Evolutionary conservation across 2,329 filamentous ascomycete species (phyloP).

Genomic region (Whalleya microplaca): DNA sequence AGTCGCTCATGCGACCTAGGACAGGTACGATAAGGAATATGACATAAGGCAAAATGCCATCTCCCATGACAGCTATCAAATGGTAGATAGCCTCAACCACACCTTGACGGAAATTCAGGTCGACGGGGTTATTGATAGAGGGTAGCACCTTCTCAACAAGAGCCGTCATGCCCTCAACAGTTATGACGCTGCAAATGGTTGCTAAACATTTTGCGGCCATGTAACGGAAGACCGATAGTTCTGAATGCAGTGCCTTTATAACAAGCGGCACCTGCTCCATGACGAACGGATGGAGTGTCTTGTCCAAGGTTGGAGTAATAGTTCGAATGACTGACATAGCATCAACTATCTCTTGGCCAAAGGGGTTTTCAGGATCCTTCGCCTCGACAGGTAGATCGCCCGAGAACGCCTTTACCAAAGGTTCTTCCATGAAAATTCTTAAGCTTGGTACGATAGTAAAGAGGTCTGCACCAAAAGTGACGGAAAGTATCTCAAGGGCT

Average conservation of each 20-base stretch:
- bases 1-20: conserved; percentile 96
- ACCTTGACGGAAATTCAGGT: conserved; percentile 87
- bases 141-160: conserved; percentile 92
- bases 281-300: conserved; percentile 76
- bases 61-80: conserved; percentile 97
- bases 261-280: conserved; percentile 83
- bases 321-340: conserved; percentile 91
- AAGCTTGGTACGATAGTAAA: conserved; percentile 86
- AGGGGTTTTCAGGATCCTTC: conserved; percentile 70
- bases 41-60: conserved; percentile 92
- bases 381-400: conserved; percentile 74
- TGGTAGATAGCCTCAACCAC: conserved; percentile 96
- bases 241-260: conserved; percentile 84
- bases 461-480: conserved; percentile 75
- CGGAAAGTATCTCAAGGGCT: conserved; percentile 84
- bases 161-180: conserved; percentile 93
- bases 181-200: conserved; percentile 95
- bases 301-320: conserved; percentile 85
- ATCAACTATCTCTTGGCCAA: conserved; percentile 93
- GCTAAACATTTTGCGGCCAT: conserved; percentile 97
- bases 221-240: conserved; percentile 90
- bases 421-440: conserved; percentile 77
- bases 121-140: conserved; percentile 86
- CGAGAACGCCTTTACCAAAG: conserved; percentile 75
- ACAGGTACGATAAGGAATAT: conserved; percentile 99